Evolutionary conservation across 495 filamentous ascomycete species (phyloP).

Genomic region (Entonaema liquescens): DNA sequence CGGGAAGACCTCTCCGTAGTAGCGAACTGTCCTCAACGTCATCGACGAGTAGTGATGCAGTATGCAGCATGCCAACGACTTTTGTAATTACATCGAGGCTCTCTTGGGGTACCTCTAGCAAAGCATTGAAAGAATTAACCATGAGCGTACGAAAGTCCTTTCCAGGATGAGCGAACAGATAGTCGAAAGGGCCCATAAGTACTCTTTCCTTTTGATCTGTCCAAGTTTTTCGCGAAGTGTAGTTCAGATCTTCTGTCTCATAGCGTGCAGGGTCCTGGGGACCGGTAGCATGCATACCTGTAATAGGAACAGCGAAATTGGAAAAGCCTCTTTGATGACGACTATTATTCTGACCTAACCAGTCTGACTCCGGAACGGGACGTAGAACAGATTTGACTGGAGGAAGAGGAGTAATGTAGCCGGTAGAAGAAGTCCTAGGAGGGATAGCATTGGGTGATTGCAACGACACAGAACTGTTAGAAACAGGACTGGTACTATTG

Average conservation of each 20-base stretch:
- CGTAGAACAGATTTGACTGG: conserved; percentile 60
- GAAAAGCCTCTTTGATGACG: conserved; percentile 50
- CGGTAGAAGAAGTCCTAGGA: conserved; percentile 74
- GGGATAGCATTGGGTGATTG: conserved; percentile 75
- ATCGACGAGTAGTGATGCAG: conserved; percentile 90
- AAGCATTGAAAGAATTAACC: conserved; percentile 89
- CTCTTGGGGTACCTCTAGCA: conserved; percentile 82
- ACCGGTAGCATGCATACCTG: conserved; percentile 47
- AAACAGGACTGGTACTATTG: conserved; percentile 12
- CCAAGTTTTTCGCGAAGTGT: conserved; percentile 61
- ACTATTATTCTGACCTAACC: conserved; percentile 52
- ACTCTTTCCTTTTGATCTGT: conserved; percentile 77
- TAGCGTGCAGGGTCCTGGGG: conserved; percentile 56
- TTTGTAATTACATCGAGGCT: conserved; percentile 83
- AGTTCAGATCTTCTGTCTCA: conserved; percentile 57
- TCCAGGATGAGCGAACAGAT: conserved; percentile 84
- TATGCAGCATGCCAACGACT: conserved; percentile 93
- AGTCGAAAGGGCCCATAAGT: conserved; percentile 85
- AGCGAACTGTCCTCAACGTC: conserved; percentile 88
- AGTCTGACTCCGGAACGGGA: conserved; percentile 65
- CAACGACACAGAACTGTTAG: conserved; percentile 47
- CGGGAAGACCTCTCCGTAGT: conserved; percentile 87
- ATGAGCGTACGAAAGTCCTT: conserved; percentile 90
- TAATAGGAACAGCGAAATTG: conserved; percentile 41
- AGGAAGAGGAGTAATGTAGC: conserved; percentile 46